Evolutionary conservation across 495 filamentous ascomycete species (phyloP).

Genomic region (Penicillium coffeae): DNA sequence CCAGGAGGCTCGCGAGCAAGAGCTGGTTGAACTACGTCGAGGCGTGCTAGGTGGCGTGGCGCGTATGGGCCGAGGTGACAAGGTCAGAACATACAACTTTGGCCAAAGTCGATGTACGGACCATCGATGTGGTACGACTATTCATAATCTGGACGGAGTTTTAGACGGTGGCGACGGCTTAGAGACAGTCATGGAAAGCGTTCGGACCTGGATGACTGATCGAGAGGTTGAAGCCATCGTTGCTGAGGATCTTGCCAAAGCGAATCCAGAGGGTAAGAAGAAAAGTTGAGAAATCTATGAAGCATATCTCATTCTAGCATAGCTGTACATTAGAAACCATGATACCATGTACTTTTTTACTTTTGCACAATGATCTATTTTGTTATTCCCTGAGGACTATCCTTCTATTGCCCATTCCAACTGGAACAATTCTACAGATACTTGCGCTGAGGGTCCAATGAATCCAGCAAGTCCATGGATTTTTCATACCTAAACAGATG

Average conservation of each 20-base stretch:
- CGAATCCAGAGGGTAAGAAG: conserved; percentile 7
- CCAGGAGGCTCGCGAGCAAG: conserved; percentile 81
- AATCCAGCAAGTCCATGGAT: conserved; percentile 83
- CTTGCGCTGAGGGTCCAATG: conserved; percentile 74
- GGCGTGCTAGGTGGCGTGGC: conserved; percentile 71
- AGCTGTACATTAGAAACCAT: conserved; percentile 13
- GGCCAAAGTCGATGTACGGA: conserved; percentile 91
- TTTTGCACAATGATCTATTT: conserved; percentile 9
- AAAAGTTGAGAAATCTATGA: not conserved
- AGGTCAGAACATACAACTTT: conserved; percentile 94
- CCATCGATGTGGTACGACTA: conserved; percentile 78
- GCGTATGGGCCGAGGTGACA: conserved; percentile 83
- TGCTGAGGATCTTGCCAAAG: conserved; percentile 41
- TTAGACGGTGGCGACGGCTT: conserved; percentile 67
- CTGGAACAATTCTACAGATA: conserved; percentile 59
- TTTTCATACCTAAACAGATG: conserved; percentile 74
- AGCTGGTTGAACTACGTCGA: conserved; percentile 65
- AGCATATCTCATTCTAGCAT: not conserved
- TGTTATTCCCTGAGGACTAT: conserved; percentile 5
- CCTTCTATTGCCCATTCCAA: conserved; percentile 1
- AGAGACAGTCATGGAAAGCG: conserved; percentile 76
- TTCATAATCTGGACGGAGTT: conserved; percentile 79
- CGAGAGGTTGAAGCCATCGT: conserved; percentile 69
- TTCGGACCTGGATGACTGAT: conserved; percentile 72
- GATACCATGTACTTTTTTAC: conserved; percentile 19